Evolutionary conservation across 164 flowering plant species (phyloP).

Genomic region (Macadamia integrifolia): DNA sequence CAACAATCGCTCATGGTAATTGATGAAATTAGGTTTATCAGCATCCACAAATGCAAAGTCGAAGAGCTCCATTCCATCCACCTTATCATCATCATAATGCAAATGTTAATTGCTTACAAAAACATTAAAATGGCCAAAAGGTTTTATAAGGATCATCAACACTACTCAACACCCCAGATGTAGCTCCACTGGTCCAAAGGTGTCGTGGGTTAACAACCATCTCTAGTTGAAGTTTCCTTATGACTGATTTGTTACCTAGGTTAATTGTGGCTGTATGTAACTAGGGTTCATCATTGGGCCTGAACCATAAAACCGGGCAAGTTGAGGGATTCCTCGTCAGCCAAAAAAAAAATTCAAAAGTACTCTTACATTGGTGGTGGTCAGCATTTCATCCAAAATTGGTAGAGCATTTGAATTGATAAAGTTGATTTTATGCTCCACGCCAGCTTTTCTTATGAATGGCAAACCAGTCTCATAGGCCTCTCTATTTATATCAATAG

Average conservation of each 20-base stretch:
- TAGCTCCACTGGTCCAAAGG: no score
- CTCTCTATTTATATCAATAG: slow-evolving; percentile 1
- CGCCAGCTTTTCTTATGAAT: slow-evolving; percentile 21
- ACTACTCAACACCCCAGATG: no score
- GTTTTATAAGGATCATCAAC: no score
- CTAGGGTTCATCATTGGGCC: no score
- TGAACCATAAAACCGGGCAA: slow-evolving; percentile 11
- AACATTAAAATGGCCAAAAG: neutral
- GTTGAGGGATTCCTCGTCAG: no score
- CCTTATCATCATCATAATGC: neutral
- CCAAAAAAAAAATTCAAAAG: no score
- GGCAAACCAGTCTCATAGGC: slow-evolving; percentile 23
- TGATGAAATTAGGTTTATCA: slow-evolving; percentile 30
- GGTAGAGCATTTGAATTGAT: slow-evolving; percentile 15
- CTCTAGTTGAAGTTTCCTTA: no score
- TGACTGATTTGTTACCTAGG: no score
- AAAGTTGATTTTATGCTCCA: slow-evolving; percentile 25
- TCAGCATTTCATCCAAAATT: slow-evolving; percentile 15
- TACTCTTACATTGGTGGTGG: slow-evolving; percentile 12
- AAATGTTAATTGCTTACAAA: no score
- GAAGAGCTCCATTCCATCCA: slow-evolving; percentile 2
- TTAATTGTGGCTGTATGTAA: no score
- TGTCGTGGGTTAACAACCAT: no score
- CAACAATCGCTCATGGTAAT: slow-evolving; percentile 38
- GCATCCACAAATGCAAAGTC: slow-evolving; percentile 59